These are phyloP conservation scores for Populus ilicifolia DNA, from an alignment of 345 rosid genomes.

Conservation along the genomic window DNA sequence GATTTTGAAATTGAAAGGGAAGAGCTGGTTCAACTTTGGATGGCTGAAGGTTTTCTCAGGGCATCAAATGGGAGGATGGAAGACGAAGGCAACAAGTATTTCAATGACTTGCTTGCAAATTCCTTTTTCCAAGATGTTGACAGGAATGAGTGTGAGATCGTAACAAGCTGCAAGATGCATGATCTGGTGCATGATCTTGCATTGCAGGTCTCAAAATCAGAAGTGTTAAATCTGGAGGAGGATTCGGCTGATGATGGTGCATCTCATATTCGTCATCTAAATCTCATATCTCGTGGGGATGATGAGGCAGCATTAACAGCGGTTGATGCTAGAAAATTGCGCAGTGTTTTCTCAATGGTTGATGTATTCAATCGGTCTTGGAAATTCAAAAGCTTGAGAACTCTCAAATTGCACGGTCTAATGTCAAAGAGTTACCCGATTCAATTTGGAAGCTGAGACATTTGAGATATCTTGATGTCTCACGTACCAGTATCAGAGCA, in stretches of 20 bases:
- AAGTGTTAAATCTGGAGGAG: background rate
- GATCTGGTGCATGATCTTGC: constrained; percentile 20
- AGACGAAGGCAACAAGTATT: constrained; percentile 16
- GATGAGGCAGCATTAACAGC: no score
- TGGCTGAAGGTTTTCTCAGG: constrained; percentile 15
- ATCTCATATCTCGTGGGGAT: no score
- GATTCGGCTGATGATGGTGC: background rate
- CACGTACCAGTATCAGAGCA: no score
- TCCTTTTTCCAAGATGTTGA: constrained; percentile 26
- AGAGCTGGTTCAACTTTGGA: constrained; percentile 4
- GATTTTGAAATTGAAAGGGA: background rate
- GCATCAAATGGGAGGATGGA: background rate
- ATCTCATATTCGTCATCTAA: no score
- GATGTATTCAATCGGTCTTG: no score
- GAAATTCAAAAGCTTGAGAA: no score
- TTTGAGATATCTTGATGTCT: no score
- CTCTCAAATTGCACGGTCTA: no score
- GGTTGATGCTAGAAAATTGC: no score
- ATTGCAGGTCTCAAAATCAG: background rate
- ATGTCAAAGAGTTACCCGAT: no score
- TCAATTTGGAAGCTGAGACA: no score
- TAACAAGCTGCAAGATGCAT: constrained; percentile 13
- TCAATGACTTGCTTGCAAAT: constrained; percentile 13
- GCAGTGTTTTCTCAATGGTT: no score
- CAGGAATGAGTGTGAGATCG: background rate